Evolutionary conservation across 2,329 filamentous ascomycete species (phyloP).

Genomic region (Aspergillus felis): DNA sequence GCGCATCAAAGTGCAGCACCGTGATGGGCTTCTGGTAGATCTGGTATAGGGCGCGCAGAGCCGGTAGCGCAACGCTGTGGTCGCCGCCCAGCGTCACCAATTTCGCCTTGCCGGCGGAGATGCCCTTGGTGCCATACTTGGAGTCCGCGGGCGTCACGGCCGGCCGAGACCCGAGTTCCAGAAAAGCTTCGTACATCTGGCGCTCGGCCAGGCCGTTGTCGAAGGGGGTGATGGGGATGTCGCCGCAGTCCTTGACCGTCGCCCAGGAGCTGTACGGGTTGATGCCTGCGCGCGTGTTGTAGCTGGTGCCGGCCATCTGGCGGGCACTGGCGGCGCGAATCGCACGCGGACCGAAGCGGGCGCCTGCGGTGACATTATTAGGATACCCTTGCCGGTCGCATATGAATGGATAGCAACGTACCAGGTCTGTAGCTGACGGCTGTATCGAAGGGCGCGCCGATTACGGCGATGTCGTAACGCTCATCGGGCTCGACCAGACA

Average conservation of each 20-base stretch:
- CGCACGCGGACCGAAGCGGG: constrained; percentile 80
- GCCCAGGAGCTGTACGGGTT: constrained; percentile 83
- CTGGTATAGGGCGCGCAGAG: constrained; percentile 61
- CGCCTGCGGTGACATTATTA: constrained; percentile 39
- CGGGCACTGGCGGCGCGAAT: constrained; percentile 80
- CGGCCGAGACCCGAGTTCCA: constrained; percentile 58
- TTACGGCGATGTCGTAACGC: constrained; percentile 66
- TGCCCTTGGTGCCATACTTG: constrained; percentile 25
- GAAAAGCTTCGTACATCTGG: constrained; percentile 80
- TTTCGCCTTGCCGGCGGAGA: constrained; percentile 43
- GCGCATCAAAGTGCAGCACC: constrained; percentile 72
- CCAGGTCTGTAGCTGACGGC: constrained; percentile 67
- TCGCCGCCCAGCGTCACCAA: constrained; percentile 70
- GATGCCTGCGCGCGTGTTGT: constrained; percentile 75
- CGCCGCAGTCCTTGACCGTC: constrained; percentile 79
- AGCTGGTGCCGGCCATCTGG: constrained; percentile 74
- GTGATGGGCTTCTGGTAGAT: constrained; percentile 61
- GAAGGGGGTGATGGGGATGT: constrained; percentile 81
- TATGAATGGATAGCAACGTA: constrained; percentile 28
- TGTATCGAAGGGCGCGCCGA: constrained; percentile 72
- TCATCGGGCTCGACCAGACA: constrained; percentile 64
- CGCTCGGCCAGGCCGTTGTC: constrained; percentile 76
- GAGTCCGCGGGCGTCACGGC: constrained; percentile 30
- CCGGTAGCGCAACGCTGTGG: constrained; percentile 67
- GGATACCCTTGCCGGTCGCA: neutral